Percentiles rank a stretch among this genome's conserved stretches.
phyloP scores from a whole-genome alignment of 768 basidiomycete species.

The Rhodotorula kratochvilovae region DNA sequence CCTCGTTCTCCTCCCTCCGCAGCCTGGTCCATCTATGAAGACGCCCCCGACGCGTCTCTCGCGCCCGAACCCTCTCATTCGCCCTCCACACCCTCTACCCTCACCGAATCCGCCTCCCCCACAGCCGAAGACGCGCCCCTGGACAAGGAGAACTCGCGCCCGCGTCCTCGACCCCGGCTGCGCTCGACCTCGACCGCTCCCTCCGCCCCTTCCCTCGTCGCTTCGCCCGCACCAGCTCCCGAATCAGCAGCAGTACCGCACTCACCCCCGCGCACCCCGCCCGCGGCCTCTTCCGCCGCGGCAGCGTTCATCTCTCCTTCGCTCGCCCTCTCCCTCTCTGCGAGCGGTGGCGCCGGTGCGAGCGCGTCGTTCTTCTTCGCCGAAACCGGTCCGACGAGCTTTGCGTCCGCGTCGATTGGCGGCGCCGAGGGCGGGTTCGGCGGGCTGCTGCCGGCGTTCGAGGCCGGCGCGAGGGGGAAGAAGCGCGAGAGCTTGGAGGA shows the following conservation, averaged over 20 bases:
- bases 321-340: neutral
- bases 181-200: neutral
- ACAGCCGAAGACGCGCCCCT: neutral
- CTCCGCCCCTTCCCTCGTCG: neutral
- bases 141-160: slow-evolving; percentile 1
- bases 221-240: neutral
- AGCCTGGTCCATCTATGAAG: slow-evolving; percentile 30
- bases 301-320: neutral
- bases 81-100: neutral
- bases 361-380: neutral
- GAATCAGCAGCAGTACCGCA: too few relatives aligned
- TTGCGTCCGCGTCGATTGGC: neutral
- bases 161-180: neutral
- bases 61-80: neutral
- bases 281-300: neutral
- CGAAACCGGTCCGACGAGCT: neutral
- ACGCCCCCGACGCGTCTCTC: neutral
- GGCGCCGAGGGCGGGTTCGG: neutral
- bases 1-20: neutral
- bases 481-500: neutral
- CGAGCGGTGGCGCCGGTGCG: neutral
- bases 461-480: neutral
- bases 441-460: neutral
- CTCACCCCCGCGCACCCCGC: neutral
- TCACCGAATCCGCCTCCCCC: neutral